These are phyloP conservation scores for Triadica sebifera DNA, from an alignment of 345 rosid genomes.

Conservation along the genomic window DNA sequence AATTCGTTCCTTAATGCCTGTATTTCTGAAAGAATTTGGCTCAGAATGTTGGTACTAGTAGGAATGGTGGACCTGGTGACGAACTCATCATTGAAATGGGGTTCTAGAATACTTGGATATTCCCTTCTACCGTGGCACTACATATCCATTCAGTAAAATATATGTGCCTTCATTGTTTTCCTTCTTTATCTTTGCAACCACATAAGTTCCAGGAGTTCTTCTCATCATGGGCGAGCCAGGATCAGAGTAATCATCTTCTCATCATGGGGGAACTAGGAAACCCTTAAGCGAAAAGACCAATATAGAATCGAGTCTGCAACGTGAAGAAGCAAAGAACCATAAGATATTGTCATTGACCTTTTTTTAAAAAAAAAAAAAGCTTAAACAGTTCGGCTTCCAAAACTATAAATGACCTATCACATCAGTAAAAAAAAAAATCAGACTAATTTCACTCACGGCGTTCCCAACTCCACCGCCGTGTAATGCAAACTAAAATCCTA, in stretches of 20 bases:
- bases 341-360: too few relatives aligned
- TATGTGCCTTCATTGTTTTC: slow-evolving; percentile 60
- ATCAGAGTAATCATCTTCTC: slow-evolving; percentile 97
- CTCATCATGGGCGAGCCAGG: slow-evolving; percentile 97
- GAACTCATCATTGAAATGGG: slow-evolving; percentile 1
- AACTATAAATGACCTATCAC: too few relatives aligned
- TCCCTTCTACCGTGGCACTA: slow-evolving; percentile 97
- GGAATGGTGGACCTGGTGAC: background rate
- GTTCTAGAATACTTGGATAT: slow-evolving; percentile 57
- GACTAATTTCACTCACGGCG: slow-evolving; percentile 83
- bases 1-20: slow-evolving; percentile 91
- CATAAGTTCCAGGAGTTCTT: slow-evolving; percentile 78
- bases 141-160: slow-evolving; percentile 81
- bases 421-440: too few relatives aligned
- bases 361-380: too few relatives aligned
- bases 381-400: too few relatives aligned
- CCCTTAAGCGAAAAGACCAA: too few relatives aligned
- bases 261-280: slow-evolving; percentile 11
- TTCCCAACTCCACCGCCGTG: slow-evolving; percentile 77
- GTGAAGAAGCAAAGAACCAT: too few relatives aligned
- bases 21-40: slow-evolving; percentile 60
- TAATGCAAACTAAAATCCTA: slow-evolving; percentile 63
- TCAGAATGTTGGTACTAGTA: slow-evolving; percentile 23
- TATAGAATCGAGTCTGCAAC: too few relatives aligned
- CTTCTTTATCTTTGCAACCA: slow-evolving; percentile 84